These are phyloP conservation scores for Gyromitra esculenta DNA, from an alignment of 2,329 filamentous ascomycete species.

Conservation along the genomic window DNA sequence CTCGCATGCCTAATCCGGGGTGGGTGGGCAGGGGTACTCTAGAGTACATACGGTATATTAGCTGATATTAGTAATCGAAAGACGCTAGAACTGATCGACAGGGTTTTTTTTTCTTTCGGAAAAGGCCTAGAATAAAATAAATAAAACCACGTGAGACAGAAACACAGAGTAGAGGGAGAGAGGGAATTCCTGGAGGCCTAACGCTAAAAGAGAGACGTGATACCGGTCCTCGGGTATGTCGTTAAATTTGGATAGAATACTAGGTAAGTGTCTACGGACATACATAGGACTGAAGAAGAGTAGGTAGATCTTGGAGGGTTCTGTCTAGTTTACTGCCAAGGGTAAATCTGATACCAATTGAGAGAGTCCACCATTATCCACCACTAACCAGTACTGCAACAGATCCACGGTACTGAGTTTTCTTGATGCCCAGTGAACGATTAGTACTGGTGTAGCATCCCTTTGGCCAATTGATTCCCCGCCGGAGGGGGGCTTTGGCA, in stretches of 20 bases:
- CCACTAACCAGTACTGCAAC: neutral
- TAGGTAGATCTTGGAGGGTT: slow-evolving; percentile 1
- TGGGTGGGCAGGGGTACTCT: neutral
- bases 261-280: slow-evolving; percentile 8
- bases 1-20: slow-evolving; percentile 4
- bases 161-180: neutral
- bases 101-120: slow-evolving; percentile 19
- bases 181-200: slow-evolving; percentile 20
- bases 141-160: slow-evolving; percentile 25
- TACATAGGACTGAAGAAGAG: neutral
- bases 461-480: slow-evolving; percentile 24
- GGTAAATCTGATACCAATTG: slow-evolving; percentile 17
- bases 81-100: slow-evolving; percentile 44
- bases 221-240: slow-evolving; percentile 41
- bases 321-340: neutral
- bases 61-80: neutral
- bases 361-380: neutral
- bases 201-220: slow-evolving; percentile 19
- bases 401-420: neutral
- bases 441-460: slow-evolving; percentile 7
- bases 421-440: neutral
- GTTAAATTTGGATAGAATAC: neutral
- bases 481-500: neutral
- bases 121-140: slow-evolving; percentile 21
- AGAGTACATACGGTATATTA: slow-evolving; percentile 21